These are phyloP conservation scores for Trichoderma oligosporum DNA, from an alignment of 2,329 filamentous ascomycete genomes.

Conservation along the genomic window DNA sequence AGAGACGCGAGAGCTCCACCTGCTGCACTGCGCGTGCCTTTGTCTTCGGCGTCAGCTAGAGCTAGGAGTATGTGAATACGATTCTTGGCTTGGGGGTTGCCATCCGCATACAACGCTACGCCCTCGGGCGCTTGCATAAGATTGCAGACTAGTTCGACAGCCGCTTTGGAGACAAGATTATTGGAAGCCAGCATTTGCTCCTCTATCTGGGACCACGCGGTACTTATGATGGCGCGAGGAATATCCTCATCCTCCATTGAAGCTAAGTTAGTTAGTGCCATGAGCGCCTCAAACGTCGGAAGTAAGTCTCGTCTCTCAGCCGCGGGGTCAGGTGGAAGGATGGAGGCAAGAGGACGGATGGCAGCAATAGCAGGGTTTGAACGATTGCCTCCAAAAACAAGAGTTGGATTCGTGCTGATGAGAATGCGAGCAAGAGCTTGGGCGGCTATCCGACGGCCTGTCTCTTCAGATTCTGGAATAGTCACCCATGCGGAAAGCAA, in stretches of 20 bases:
- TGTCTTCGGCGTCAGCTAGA: constrained; percentile 80
- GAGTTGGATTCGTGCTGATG: constrained; percentile 78
- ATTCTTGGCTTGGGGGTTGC: constrained; percentile 62
- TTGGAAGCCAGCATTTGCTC: constrained; percentile 78
- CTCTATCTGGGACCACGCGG: constrained; percentile 72
- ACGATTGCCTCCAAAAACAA: constrained; percentile 77
- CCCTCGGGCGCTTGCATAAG: constrained; percentile 68
- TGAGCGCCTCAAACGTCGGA: constrained; percentile 82
- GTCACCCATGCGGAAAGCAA: constrained; percentile 67
- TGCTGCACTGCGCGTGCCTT: constrained; percentile 74
- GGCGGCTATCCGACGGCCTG: constrained; percentile 57
- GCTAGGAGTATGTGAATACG: constrained; percentile 82
- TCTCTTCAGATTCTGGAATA: constrained; percentile 51
- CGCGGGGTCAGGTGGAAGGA: constrained; percentile 63
- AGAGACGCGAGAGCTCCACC: constrained; percentile 85
- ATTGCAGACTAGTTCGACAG: constrained; percentile 89
- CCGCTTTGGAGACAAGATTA: constrained; percentile 70
- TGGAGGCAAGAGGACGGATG: constrained; percentile 74
- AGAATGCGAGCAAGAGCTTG: constrained; percentile 81
- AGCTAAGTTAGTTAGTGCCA: constrained; percentile 91
- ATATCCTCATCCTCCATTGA: constrained; percentile 67
- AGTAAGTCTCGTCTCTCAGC: constrained; percentile 71
- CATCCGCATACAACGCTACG: constrained; percentile 65
- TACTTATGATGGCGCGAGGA: constrained; percentile 65
- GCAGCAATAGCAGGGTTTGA: constrained; percentile 71